Evolutionary conservation across 805 yeast genomes (phyloP), one percentile per base, ranked within the genome.

Genomic region (Zygoascus tannicola): DNA sequence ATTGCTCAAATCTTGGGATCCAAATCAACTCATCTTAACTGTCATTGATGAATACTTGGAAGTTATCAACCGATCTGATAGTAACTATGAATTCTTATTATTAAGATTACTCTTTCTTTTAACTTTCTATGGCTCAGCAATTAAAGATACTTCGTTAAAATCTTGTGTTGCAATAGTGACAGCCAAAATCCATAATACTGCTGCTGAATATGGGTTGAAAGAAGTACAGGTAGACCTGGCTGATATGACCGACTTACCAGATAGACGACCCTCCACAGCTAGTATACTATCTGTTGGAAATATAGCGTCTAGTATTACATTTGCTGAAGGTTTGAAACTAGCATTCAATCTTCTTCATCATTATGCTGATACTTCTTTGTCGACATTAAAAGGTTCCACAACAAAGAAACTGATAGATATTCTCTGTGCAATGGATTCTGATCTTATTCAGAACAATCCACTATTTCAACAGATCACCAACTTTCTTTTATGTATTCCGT

Each of bases 321-420:
- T 46, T 26, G 30, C 48, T 18, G 53, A 50, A 26, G 20, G 38
- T 37, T 36, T 50, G 40, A 50, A 50, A 28, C 21, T 49, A n/a
- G 14, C 40, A 10, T 46, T 47, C 38, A 50, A 48, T 21, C 43
- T 50, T 16, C 23, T 44, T 23, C 49, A 50, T 33, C 44, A 44
- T 22, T 50, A 50, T 40, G 39, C 50, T 10, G 42, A 41, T 14
- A 16, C 16, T 8, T 16, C 46, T 10, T 21, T 44, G 4, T 35
- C 46, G 12, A 22, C 20, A 4, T 19, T 47, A 10, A 40, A 38
- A 22, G 50, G 47, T 12, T 23, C 22, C 19, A 38, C 40, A 26
- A 23, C 41, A 7, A 30, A 28, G 5, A 41, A 30, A 34, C 43
- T 45, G 40, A 41, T 43, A 12, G 40, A 23, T 10, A 18, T 48